A percentile compares a stretch with the other conserved stretches of the same genome.
Conservation (phyloP, 306 rosid genomes). For the Vachellia pachyceras region DNA sequence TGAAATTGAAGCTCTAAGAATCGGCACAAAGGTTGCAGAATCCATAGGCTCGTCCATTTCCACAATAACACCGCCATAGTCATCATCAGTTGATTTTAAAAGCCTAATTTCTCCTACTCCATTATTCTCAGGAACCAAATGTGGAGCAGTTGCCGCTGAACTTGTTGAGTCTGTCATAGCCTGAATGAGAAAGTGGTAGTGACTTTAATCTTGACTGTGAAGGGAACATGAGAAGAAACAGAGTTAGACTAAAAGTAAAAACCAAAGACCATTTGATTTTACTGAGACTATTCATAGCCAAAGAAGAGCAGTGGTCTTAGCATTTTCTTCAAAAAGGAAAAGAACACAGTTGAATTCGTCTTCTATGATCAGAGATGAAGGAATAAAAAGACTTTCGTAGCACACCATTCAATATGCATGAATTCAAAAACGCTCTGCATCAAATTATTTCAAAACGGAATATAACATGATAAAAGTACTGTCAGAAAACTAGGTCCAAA, state of each 20-base stretch:
- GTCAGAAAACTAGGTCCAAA: neutral
- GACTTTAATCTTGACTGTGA: conserved; percentile 37
- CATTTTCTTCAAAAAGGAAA: conserved; percentile 18
- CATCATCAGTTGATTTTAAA: conserved; percentile 58
- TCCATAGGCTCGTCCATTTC: conserved; percentile 68
- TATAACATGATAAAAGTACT: neutral
- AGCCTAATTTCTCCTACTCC: conserved; percentile 40
- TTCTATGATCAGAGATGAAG: neutral
- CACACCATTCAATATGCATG: conserved; percentile 11
- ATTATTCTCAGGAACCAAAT: conserved; percentile 39
- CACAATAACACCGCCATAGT: conserved; percentile 66
- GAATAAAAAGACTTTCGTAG: neutral
- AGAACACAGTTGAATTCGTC: conserved; percentile 7
- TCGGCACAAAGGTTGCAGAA: conserved; percentile 44
- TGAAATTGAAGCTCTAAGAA: conserved; percentile 67
- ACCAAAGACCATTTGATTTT: conserved; percentile 12
- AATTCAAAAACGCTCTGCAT: conserved; percentile 2
- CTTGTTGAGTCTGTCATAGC: conserved; percentile 38
- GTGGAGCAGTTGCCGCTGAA: conserved; percentile 39
- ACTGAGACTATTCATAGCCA: neutral
- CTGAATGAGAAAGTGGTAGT: conserved; percentile 18
- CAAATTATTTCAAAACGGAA: neutral
- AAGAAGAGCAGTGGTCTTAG: conserved; percentile 2
- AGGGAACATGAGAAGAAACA: conserved; percentile 15
- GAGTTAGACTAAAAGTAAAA: conserved; percentile 17